These are phyloP conservation scores for Colletotrichum melonis DNA, from an alignment of 2,329 filamentous ascomycete species.

Conservation along the genomic window DNA sequence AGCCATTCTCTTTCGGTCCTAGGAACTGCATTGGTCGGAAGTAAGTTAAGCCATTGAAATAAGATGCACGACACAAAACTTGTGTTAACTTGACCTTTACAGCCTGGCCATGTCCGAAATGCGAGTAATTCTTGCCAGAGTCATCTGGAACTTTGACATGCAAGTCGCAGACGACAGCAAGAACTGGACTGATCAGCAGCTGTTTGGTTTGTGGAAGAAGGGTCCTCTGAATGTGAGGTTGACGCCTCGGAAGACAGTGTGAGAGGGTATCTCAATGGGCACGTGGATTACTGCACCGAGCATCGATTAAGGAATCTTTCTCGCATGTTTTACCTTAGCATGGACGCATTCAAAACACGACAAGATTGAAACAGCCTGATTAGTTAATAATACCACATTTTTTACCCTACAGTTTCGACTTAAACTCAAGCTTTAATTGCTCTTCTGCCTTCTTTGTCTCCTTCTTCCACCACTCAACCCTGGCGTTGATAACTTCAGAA, in stretches of 20 bases:
- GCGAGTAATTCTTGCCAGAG: conserved; percentile 56
- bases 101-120: conserved; percentile 60
- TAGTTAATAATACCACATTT: not conserved
- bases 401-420: not conserved
- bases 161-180: conserved; percentile 46
- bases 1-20: conserved; percentile 61
- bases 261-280: conserved; percentile 34
- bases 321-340: not conserved
- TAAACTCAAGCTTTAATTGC: not conserved
- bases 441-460: not conserved
- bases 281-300: conserved; percentile 13
- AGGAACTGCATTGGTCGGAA: conserved; percentile 63
- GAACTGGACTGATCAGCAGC: conserved; percentile 47
- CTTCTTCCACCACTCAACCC: not conserved
- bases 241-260: conserved; percentile 2
- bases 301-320: conserved; percentile 38
- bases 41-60: conserved; percentile 41
- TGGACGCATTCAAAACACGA: not conserved
- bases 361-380: not conserved
- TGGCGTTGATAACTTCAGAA: not conserved
- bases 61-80: no score
- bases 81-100: not conserved
- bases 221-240: conserved; percentile 23
- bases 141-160: conserved; percentile 60
- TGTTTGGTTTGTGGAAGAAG: conserved; percentile 25